Evolutionary conservation across 225 moss, liverwort and hornwort species (phyloP).

Genomic region (Climacium dendroides): DNA sequence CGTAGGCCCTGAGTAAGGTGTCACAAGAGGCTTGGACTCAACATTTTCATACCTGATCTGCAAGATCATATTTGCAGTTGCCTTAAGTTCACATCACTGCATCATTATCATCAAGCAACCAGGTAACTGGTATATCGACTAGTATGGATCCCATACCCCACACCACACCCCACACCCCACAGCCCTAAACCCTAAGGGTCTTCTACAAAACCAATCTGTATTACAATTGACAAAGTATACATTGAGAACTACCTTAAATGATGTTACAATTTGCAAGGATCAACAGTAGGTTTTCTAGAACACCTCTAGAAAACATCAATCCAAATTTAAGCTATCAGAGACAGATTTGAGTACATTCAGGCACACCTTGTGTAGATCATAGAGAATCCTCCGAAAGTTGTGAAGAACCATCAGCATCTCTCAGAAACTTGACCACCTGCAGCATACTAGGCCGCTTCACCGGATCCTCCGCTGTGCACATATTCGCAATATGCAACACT

Average conservation of each 20-base stretch:
- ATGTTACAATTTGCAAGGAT: neutral
- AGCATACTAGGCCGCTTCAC: conserved; percentile 34
- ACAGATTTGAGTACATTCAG: neutral
- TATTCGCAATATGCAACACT: conserved; percentile 25
- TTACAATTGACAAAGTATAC: neutral
- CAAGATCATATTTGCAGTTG: neutral
- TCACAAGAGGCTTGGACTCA: neutral
- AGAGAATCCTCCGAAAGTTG: neutral
- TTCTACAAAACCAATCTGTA: neutral
- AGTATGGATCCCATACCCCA: neutral
- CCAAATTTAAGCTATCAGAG: neutral
- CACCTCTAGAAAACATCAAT: neutral
- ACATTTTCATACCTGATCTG: neutral
- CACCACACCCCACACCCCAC: too few species aligned
- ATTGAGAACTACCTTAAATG: neutral
- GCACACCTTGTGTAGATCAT: neutral
- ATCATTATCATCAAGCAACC: neutral
- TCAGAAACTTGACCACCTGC: conserved; percentile 29
- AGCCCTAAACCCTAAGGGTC: neutral
- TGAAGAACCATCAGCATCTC: conserved; percentile 17
- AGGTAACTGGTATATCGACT: neutral
- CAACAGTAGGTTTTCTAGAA: neutral
- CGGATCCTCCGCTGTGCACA: conserved; percentile 44
- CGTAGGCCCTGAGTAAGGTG: neutral
- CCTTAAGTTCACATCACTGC: neutral